Percentiles rank a stretch among this genome's conserved stretches.
phyloP scores from a whole-genome alignment of 2,329 filamentous ascomycete species.

The Fusarium beomiforme region DNA sequence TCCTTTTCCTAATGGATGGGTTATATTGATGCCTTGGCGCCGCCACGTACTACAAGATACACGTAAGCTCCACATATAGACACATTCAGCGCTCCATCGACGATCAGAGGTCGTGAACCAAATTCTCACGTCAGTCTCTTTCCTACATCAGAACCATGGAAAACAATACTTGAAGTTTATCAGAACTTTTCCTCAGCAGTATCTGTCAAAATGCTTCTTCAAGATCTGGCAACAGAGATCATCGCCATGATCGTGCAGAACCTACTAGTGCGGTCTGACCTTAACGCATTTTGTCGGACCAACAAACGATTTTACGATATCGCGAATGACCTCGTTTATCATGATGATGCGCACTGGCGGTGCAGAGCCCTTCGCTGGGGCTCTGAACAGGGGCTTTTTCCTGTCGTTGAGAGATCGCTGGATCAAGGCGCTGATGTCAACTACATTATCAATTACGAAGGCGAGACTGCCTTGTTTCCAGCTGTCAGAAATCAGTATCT shows the following conservation, averaged over 20 bases:
- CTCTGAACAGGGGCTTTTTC: not conserved
- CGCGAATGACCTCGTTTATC: not conserved
- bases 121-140: constrained; percentile 3
- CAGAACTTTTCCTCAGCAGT: rapidly evolving
- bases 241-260: not conserved
- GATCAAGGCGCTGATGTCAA: not conserved
- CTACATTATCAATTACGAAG: not conserved
- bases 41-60: not conserved
- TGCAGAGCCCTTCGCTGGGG: not conserved
- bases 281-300: not conserved
- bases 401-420: not conserved
- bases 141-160: not conserved
- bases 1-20: rapidly evolving
- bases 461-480: not conserved
- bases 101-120: not conserved
- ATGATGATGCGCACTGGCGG: not conserved
- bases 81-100: not conserved
- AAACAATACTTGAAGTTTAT: too few relatives aligned
- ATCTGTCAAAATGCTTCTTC: not conserved
- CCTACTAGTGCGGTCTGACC: not conserved
- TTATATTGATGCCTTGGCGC: too few relatives aligned
- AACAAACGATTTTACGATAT: not conserved
- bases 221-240: constrained; percentile 3
- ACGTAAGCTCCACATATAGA: not conserved
- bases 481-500: not conserved